Base-by-base conservation (phyloP, 2,329 filamentous ascomycete genomes). In the Cladophialophora psammophila region DNA sequence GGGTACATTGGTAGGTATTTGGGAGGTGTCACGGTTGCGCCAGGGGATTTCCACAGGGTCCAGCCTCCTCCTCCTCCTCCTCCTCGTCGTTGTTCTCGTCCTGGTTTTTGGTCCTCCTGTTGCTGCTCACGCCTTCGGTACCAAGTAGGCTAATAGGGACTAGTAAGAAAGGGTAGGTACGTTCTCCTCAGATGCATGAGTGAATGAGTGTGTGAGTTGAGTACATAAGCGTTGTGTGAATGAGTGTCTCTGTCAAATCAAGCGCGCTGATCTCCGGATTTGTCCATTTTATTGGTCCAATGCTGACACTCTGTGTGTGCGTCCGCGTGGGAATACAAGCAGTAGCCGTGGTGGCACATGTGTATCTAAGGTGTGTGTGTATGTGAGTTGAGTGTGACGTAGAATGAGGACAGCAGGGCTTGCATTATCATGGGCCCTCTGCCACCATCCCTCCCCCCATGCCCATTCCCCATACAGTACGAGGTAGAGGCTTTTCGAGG, bases 221-320 rank as follows among this genome's bases (percentile, higher is more conserved):
- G 26, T 26, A 26, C 26, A 26, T 26, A 3, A 3, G 26, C 26
- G 2, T 2, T 26, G 26, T 26, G 26, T 26, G 26, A 50, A 12
- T 26, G 4, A 50, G 20, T 50, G 18, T 50, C 12, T 18, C 32
- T 10, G 64, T 48, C 60, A 55, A 48, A 66, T 60, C 64, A 55
- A 18, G 6, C 35, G 36, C 48, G 60, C 60, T 54, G 38, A 31
- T 56, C 60, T 60, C 45, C 48, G 60, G 59, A 63, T 34, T 32
- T 48, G 60, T n/a, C 15, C 12, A 9, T 9, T 10, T 67, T 18
- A 63, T 63, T 67, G 64, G 64, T 59, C 13, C n/a, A 20, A 34
- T 34, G 26, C 59, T 60, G 64, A 67, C 60, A 58, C 53, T 10
- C 53, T 10, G n/a, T 1, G 9, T 40, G 10, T 40, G 36, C 13